Evolutionary conservation across 2,329 filamentous ascomycete genomes (phyloP).

Genomic region (Aspergillus sp.): DNA sequence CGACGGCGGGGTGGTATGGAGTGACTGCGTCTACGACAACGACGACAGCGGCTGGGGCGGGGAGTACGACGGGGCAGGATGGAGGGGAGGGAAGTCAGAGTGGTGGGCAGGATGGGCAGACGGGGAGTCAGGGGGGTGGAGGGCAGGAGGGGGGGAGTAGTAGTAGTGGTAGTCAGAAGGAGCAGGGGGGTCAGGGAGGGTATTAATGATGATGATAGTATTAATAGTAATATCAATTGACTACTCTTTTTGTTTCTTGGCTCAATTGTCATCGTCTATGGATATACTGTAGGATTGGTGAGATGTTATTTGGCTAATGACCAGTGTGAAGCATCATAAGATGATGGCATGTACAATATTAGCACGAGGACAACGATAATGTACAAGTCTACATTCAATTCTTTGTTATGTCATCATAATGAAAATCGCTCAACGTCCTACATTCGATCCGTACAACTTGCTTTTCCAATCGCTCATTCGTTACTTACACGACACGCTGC

Average conservation of each 20-base stretch:
- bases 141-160: neutral
- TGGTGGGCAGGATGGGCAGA: neutral
- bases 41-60: neutral
- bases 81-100: neutral
- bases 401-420: too few relatives aligned
- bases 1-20: neutral
- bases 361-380: too few relatives aligned
- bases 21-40: neutral
- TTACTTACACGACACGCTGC: slow-evolving; percentile 6
- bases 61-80: neutral
- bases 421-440: neutral
- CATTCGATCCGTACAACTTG: neutral
- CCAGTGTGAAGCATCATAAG: too few relatives aligned
- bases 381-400: too few relatives aligned
- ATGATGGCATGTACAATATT: too few relatives aligned
- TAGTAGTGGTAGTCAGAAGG: too few relatives aligned
- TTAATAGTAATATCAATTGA: neutral
- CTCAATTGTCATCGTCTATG: too few relatives aligned
- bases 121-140: neutral
- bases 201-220: neutral
- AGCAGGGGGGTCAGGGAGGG: neutral
- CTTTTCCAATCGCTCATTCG: slow-evolving; percentile 4
- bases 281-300: too few relatives aligned
- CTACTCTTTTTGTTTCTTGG: too few relatives aligned
- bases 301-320: too few relatives aligned